A percentile compares a stretch with the other conserved stretches of the same genome.
Evolutionary conservation across 106 monocot genomes (phyloP).

Genomic region (Acanthochlamys bracteata): DNA sequence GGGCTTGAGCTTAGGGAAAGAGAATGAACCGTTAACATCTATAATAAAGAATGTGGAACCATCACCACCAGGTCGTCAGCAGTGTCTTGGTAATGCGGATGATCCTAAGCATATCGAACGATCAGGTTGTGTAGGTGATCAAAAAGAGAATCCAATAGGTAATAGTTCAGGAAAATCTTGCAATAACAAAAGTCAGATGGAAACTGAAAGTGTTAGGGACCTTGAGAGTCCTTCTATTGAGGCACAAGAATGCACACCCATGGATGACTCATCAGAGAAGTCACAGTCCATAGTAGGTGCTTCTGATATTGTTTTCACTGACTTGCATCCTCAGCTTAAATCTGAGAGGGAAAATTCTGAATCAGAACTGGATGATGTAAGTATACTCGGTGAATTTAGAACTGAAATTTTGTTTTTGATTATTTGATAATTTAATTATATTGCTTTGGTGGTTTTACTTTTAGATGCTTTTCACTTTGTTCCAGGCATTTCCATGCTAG

Average conservation of each 20-base stretch:
- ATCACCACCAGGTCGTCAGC: not conserved
- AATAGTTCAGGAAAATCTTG: conserved; percentile 8
- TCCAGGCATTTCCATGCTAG: too few species aligned
- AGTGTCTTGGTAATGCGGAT: not conserved
- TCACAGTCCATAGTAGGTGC: conserved; percentile 1
- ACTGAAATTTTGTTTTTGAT: too few species aligned
- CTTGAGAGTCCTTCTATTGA: conserved; percentile 13
- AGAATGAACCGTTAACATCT: too few species aligned
- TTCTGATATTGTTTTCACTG: conserved; percentile 1
- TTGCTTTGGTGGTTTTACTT: too few species aligned
- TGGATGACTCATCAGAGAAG: conserved; percentile 18
- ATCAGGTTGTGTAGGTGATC: conserved; percentile 7
- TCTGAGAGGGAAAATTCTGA: conserved; percentile 17
- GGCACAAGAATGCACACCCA: not conserved
- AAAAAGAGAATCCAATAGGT: conserved; percentile 1
- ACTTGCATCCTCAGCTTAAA: not conserved
- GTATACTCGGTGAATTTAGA: conserved; percentile 8
- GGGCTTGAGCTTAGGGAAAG: too few species aligned
- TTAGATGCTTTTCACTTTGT: too few species aligned
- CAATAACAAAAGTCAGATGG: conserved; percentile 1
- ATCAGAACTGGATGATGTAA: conserved; percentile 37
- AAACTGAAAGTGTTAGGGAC: conserved; percentile 1
- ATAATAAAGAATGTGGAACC: not conserved
- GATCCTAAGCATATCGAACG: not conserved
- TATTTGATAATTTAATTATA: too few species aligned